Evolutionary conservation across 495 filamentous ascomycete species (phyloP), one percentile per base, ranked within the genome.

Genomic region (Neurospora sublineolata): DNA sequence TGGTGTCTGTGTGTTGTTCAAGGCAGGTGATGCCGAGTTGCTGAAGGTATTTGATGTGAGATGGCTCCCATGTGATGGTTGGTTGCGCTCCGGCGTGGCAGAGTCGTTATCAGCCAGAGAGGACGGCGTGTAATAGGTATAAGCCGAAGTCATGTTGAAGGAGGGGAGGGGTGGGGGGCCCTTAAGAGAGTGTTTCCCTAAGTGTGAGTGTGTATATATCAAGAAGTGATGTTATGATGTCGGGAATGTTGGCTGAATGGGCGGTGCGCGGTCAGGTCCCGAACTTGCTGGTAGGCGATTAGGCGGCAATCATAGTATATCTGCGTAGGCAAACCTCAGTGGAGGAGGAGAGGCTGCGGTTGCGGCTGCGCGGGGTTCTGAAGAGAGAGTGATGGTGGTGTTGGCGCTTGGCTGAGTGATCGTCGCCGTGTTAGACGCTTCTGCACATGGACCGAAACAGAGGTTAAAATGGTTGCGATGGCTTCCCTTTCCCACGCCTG

Each of bases 11-110:
- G 79, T 77, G 69, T 77, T 76, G 46, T 79, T 76, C 9, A 77
- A 33, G 12, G 77, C 72, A 23, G 83, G 82, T 6, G 84, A 85
- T 16, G 79, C 78, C 60, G 80, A 79, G 76, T 73, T 80, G 73
- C 79, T 81, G 64, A 70, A 78, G 67, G 52, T 64, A 74, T 40
- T 58, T 82, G 80, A n/a, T 80, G 75, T 30, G 82, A 83, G 75
- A 78, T 83, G 38, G 83, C 77, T 69, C 80, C 80, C 36, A 83
- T 74, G 70, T 82, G 75, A 70, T 80, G 73, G 27, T 76, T 72
- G 46, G 74, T 67, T 70, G 60, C 73, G 58, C 77, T 77, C 69
- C 68, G 75, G 64, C 72, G 72, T 64, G 71, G 69, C 20, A 37
- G 75, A n/a, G 69, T 70, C 72, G 44, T 73, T 72, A 71, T 79